Evolutionary conservation across 129 eudicot genomes (phyloP).

Genomic region (Tanacetum coccineum): DNA sequence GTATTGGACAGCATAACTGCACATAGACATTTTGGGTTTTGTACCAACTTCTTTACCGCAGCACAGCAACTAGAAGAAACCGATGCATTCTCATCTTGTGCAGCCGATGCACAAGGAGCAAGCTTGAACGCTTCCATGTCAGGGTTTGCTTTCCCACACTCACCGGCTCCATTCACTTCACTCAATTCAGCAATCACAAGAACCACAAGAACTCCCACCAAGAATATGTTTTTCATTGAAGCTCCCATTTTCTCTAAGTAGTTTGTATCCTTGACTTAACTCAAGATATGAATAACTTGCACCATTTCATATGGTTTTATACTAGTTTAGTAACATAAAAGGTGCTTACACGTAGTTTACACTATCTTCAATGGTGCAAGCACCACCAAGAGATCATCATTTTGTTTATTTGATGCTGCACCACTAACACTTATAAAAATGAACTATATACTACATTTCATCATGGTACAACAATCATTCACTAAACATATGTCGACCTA

Average conservation of each 20-base stretch:
- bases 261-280: background rate
- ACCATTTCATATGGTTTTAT: conserved; percentile 28
- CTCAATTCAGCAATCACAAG: conserved; percentile 32
- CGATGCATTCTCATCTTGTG: conserved; percentile 46
- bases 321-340: conserved; percentile 16
- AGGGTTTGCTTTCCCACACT: conserved; percentile 60
- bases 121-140: conserved; percentile 78
- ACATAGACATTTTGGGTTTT: conserved; percentile 78
- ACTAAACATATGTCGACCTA: conserved; percentile 4
- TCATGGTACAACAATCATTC: conserved; percentile 32
- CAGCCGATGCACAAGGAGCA: conserved; percentile 79
- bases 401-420: conserved; percentile 17
- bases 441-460: conserved; percentile 9
- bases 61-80: conserved; percentile 59
- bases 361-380: conserved; percentile 47
- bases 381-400: conserved; percentile 27
- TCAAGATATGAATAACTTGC: conserved; percentile 26
- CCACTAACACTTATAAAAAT: conserved; percentile 33
- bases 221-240: conserved; percentile 44
- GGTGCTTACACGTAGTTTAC: conserved; percentile 37
- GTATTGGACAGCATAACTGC: conserved; percentile 88
- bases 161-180: conserved; percentile 59
- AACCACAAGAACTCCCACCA: conserved; percentile 38
- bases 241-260: conserved; percentile 34
- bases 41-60: conserved; percentile 61